Conservation (phyloP, 495 filamentous ascomycete genomes). For the Tuber calosporum region DNA sequence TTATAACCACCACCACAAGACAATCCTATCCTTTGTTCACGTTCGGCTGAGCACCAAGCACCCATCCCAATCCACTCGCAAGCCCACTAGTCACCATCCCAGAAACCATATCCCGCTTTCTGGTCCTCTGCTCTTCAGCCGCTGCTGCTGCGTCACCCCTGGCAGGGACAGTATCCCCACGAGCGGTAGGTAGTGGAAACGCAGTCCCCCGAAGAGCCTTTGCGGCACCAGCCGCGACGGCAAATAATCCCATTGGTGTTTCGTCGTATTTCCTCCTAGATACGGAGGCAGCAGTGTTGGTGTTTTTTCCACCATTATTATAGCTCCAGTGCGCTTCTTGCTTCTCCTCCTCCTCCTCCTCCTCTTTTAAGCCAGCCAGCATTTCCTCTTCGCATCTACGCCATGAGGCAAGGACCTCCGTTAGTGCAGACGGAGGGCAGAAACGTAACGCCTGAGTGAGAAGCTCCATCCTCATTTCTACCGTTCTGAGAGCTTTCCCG, state of each 20-base stretch:
- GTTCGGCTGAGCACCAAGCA: constrained; percentile 63
- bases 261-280: constrained; percentile 53
- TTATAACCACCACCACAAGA: background rate
- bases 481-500: constrained; percentile 50
- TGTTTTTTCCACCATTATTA: constrained; percentile 26
- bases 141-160: constrained; percentile 38
- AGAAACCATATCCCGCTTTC: constrained; percentile 74
- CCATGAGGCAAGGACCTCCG: constrained; percentile 79
- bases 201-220: constrained; percentile 49
- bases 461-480: constrained; percentile 74
- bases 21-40: background rate
- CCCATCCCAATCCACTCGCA: constrained; percentile 78
- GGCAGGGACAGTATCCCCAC: constrained; percentile 10
- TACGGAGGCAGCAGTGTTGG: constrained; percentile 10
- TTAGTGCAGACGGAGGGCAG: constrained; percentile 66
- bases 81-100: constrained; percentile 66
- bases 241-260: constrained; percentile 89
- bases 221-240: constrained; percentile 75
- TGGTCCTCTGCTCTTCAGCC: constrained; percentile 43
- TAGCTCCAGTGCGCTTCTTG: constrained; percentile 53
- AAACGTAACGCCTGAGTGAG: constrained; percentile 76
- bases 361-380: constrained; percentile 57
- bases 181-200: constrained; percentile 21
- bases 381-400: constrained; percentile 83
- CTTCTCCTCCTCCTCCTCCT: constrained; percentile 62